phyloP scores from a whole-genome alignment of 73 alveolate genomes.

The Paramecium pentaurelia region DNA sequence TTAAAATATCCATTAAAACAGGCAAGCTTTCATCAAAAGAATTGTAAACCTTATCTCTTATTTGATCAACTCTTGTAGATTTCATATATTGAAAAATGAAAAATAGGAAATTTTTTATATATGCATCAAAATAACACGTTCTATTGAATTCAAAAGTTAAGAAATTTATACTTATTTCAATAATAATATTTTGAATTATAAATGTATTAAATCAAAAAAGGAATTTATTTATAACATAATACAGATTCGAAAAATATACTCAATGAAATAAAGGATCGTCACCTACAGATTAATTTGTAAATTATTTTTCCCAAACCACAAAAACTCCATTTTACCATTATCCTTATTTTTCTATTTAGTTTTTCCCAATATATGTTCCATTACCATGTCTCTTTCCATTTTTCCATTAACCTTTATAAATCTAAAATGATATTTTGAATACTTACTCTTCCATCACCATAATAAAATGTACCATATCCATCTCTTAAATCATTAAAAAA shows the following conservation, averaged over 20 bases:
- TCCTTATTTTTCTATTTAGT: conserved; percentile 55
- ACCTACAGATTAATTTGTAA: not conserved
- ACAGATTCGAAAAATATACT: not conserved
- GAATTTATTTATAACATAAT: not conserved
- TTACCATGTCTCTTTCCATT: conserved; percentile 63
- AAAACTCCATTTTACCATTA: conserved; percentile 59
- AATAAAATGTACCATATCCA: conserved; percentile 75
- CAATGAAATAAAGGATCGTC: not conserved
- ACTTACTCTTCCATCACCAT: conserved; percentile 76
- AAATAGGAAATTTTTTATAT: not conserved
- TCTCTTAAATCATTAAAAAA: conserved; percentile 70
- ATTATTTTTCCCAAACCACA: conserved; percentile 10
- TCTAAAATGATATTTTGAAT: not conserved
- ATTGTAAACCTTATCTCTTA: not conserved
- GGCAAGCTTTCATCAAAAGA: conserved; percentile 55
- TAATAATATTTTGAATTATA: not conserved
- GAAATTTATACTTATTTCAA: not conserved
- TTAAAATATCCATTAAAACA: conserved; percentile 55
- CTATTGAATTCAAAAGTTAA: not conserved
- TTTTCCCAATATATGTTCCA: conserved; percentile 48
- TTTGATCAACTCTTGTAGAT: not conserved
- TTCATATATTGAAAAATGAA: not conserved
- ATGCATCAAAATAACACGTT: not conserved
- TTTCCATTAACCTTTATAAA: conserved; percentile 56
- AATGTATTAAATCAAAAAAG: too few relatives aligned